Conservation (phyloP, 257 asterid species). For the Solanum commersonii region DNA sequence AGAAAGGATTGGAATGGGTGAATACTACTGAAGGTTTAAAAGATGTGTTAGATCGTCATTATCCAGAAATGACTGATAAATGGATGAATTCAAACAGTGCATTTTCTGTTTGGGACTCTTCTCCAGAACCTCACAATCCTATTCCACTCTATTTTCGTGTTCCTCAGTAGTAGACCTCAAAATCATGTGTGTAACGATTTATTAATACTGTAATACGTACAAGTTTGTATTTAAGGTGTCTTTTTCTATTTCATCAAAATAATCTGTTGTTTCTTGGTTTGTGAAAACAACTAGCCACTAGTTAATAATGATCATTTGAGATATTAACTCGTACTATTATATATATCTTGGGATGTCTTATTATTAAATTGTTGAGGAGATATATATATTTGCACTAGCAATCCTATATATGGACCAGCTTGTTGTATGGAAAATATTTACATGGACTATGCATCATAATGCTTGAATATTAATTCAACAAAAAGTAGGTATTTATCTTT, state of each 20-base stretch:
- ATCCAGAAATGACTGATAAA: conserved; percentile 42
- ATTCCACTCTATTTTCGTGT: conserved; percentile 45
- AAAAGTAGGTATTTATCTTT: neutral
- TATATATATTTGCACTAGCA: neutral
- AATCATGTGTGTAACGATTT: neutral
- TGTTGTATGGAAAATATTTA: neutral
- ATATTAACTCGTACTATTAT: too few species aligned
- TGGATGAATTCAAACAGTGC: conserved; percentile 64
- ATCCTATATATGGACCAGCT: neutral
- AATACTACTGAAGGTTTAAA: conserved; percentile 45
- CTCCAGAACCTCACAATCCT: conserved; percentile 23
- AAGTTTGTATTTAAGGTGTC: neutral
- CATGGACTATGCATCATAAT: neutral
- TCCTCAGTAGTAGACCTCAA: conserved; percentile 2
- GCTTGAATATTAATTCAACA: neutral
- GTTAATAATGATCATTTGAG: too few species aligned
- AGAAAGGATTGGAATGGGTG: conserved; percentile 59
- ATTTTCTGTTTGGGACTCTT: conserved; percentile 57
- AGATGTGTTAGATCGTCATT: conserved; percentile 48
- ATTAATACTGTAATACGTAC: neutral
- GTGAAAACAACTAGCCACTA: too few species aligned
- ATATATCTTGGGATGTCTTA: too few species aligned
- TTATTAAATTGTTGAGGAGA: neutral
- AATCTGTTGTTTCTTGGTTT: too few species aligned
- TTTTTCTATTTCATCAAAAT: neutral